Conservation (phyloP, 495 filamentous ascomycete species). For the Penicillium longicatenatum region DNA sequence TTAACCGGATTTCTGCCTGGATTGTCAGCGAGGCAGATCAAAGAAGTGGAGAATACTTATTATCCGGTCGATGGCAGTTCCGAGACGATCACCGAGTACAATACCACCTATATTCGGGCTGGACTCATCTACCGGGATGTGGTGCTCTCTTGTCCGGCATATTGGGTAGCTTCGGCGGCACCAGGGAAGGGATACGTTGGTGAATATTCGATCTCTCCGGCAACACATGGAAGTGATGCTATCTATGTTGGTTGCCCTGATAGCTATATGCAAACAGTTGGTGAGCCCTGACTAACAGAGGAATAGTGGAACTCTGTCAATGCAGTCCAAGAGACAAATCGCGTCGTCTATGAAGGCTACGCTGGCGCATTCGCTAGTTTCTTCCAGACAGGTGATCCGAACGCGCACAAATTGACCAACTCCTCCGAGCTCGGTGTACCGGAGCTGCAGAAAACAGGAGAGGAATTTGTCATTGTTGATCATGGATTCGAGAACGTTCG, state of each 20-base stretch:
- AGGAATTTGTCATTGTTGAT: conserved; percentile 53
- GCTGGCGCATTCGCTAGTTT: conserved; percentile 62
- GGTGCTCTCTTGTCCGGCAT: conserved; percentile 61
- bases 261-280: neutral
- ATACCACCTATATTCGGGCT: conserved; percentile 48
- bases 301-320: conserved; percentile 59
- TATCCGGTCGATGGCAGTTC: conserved; percentile 49
- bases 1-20: conserved; percentile 53
- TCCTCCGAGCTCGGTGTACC: conserved; percentile 47
- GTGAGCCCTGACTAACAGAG: neutral
- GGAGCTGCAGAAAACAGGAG: conserved; percentile 30
- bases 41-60: conserved; percentile 35
- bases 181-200: conserved; percentile 50
- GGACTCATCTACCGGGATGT: conserved; percentile 59
- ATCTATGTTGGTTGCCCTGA: conserved; percentile 47
- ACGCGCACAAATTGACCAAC: conserved; percentile 57
- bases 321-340: conserved; percentile 52
- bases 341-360: conserved; percentile 57
- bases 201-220: conserved; percentile 61
- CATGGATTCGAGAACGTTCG: conserved; percentile 44
- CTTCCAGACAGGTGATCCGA: conserved; percentile 60
- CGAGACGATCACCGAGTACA: conserved; percentile 47
- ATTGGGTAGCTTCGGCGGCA: conserved; percentile 55
- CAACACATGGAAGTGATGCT: conserved; percentile 60
- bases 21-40: conserved; percentile 40